Base-by-base conservation (phyloP, 768 basidiomycete genomes). In the Phaffia australis region DNA sequence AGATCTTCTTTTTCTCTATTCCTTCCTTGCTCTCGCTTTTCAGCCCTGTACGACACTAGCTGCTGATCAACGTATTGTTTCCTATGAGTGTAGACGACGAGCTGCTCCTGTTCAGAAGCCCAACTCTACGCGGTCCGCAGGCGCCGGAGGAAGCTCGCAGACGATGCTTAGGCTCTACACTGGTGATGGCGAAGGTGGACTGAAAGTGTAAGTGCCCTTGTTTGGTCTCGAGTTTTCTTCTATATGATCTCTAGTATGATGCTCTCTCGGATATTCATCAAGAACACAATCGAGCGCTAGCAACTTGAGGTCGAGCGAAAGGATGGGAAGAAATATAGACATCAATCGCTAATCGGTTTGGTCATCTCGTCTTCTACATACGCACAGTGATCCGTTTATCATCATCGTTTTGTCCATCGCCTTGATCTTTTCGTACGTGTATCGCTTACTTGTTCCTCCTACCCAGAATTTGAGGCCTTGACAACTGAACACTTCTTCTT, bases 151-250 rank as follows among this genome's bases (percentile, higher is more conserved):
- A 63, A 92, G 89, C 48, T 89, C 87, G 66, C 94, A 90, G 80
- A 99, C 95, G 65, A 98, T 99, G 95, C 83, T 99, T 74, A 91
- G 89, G 79, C 82, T 99, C 4, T 98, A 98, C 83, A 98, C 95
- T 49, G 76, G 76, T 65, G 94, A 97, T 75, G 95, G 97, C 75
- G 93, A 93, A 66, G 90, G 89, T 56, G 95, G 95, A 27, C 82
- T 99, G 63, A 85, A 92, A 82, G 90, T 99, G 95, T 98, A 76
- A 76, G 92, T 87, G 48, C 56, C 62, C 32, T 25, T 21, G 23
- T 29, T 15, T 23, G n/a, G 11, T 57, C 18, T 18, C 32, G 23
- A 57, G 6, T 25, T 25, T 15, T 29, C 2, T 46, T 19, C 14
- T 29, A 47, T 55, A 18, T 30, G 27, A n/a, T 56, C 21, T 35